Evolutionary conservation across 1,139 yeast species (phyloP), one percentile per base, ranked within the genome.

Genomic region (Magnusiomyces magnusii): DNA sequence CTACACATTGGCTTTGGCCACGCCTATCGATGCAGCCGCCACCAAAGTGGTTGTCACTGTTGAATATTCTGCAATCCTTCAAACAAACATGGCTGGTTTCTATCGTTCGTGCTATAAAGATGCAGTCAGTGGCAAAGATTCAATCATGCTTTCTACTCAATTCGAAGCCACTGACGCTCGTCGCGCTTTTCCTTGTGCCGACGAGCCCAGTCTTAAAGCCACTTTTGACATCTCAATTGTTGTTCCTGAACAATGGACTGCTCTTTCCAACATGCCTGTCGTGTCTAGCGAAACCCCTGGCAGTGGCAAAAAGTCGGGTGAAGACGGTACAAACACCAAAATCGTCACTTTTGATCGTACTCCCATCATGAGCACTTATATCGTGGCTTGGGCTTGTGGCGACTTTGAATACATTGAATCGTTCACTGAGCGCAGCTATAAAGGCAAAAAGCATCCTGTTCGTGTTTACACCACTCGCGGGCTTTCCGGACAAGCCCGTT

Each of bases 81-180:
- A 83, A 70, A 78, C 78, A 57, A 82, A 84, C 68, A 87, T 89
- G 96, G 88, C 90, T 47, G 96, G 96, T 7, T 89, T 90, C 75
- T 90, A 90, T 76, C 79, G 88, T 66, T 87, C 96, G 3, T 75
- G 81, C 53, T 89, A 88, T 71, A 74, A 75, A 64, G 80, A 82
- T 63, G 62, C 68, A 5, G 72, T 77, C 24, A 23, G 49, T 25
- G 90, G 87, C n/a, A 76, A 77, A 57, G 80, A 80, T 41, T 81
- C 83, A 66, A 80, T 80, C 66, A 80, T 88, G 79, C 84, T 89
- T 41, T 84, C 95, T 50, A 88, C 97, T 10, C 96, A 90, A 73
- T 86, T 90, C 77, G 96, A 90, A 73, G 86, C 96, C 31, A 86
- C 95, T 19, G 96, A 88, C 70, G 92, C 96, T 64, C 82, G 97